Evolutionary conservation across 1,139 yeast genomes (phyloP), one percentile per base, ranked within the genome.

Genomic region (Geotrichum phurueaensis): DNA sequence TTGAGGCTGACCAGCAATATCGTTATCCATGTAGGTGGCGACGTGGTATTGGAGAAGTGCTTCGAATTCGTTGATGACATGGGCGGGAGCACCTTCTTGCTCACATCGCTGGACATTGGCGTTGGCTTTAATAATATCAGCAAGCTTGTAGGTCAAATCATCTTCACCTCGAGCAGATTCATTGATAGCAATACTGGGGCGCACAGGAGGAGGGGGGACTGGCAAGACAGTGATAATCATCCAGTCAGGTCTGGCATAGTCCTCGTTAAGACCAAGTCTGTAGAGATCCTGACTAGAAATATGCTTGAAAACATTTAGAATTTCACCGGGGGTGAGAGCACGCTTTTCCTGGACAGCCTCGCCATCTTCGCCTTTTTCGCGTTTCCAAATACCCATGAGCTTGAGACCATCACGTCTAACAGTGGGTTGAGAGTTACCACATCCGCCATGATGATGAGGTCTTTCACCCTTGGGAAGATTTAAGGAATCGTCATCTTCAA

Each of bases 141-240:
- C 98, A 67, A 95, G 81, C 76, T 95, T 95, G 74, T 92, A 94
- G 2, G 99, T 95, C 76, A 95, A 87, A 81, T 95, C 99, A 83
- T 95, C 99, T 75, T 95, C 99, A 69, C 99, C 97, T 78, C 99
- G 85, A 61, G 96, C 97, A n/a, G 97, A 90, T 71, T 95, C 99
- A 69, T 94, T 94, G 70, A 94, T 92, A 1, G 99, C 97, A 78
- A 95, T 94, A 51, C 96, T 89, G 20, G 99, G 99, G 76, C 99
- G 87, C 45, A 95, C 99, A 45, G 98, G 98, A 62, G 99, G 99
- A 59, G 99, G 99, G 53, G 99, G 99, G n/a, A 95, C 99, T 1
- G 99, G 99, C 69, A 95, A 80, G 20, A 94, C 98, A 2, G 99
- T 92, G 66, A 95, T 84, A 66, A 95, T 82, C 87, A 95, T 85